A percentile compares a stretch with the other conserved stretches of the same genome.
phyloP scores from a whole-genome alignment of 768 basidiomycete species.

The Lactarius sanguifluus region DNA sequence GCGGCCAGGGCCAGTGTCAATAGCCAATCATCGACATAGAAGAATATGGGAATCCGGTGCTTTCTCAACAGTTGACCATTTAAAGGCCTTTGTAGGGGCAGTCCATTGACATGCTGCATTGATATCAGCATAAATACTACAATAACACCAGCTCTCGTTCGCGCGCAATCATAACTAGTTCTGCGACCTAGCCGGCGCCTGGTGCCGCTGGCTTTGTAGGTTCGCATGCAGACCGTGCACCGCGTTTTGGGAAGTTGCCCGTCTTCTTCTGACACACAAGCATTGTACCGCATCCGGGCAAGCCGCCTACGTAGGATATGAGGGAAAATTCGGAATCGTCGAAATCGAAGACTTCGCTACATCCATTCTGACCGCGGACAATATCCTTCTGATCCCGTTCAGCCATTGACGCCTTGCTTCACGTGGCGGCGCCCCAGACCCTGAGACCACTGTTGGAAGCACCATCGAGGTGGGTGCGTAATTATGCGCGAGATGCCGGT shows the following conservation, averaged over 20 bases:
- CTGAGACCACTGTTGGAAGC: background rate
- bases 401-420: slow-evolving; percentile 7
- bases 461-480: slow-evolving; percentile 9
- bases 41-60: background rate
- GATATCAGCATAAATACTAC: background rate
- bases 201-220: too few species aligned
- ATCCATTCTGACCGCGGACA: background rate
- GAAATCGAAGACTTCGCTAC: slow-evolving; percentile 5
- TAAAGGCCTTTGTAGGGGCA: background rate
- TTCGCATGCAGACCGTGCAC: background rate
- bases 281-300: background rate
- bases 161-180: background rate
- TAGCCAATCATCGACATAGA: background rate
- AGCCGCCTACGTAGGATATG: slow-evolving; percentile 6
- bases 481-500: background rate
- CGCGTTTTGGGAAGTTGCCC: background rate
- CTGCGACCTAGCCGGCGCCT: too few species aligned
- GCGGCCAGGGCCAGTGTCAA: background rate
- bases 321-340: slow-evolving; percentile 11
- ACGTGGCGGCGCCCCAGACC: slow-evolving; percentile 3
- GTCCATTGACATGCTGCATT: too few species aligned
- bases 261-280: background rate
- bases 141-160: background rate
- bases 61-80: background rate
- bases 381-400: background rate